Evolutionary conservation across 371 early-diverging fungal species (phyloP).

Genomic region (Chytridium lagenaria): DNA sequence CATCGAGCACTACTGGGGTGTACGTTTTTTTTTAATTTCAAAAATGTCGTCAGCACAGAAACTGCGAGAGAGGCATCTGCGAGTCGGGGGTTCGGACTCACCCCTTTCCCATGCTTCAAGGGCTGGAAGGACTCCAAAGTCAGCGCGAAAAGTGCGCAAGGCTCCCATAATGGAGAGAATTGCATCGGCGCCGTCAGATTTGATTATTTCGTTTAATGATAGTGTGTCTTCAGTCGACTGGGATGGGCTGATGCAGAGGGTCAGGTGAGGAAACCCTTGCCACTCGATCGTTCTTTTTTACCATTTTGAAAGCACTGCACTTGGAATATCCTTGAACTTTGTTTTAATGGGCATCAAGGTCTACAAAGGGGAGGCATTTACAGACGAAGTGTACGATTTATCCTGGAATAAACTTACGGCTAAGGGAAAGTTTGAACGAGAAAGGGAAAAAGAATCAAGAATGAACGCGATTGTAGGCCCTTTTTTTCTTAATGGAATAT

Average conservation of each 20-base stretch:
- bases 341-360: constrained; percentile 23
- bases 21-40: too few species aligned
- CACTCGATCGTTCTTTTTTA: background rate
- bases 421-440: too few species aligned
- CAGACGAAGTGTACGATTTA: constrained; percentile 20
- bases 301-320: background rate
- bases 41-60: too few species aligned
- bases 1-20: too few species aligned
- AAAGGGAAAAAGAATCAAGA: background rate
- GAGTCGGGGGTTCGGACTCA: background rate
- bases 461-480: background rate
- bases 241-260: background rate
- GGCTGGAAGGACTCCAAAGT: background rate
- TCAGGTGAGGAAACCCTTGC: background rate
- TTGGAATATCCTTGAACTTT: constrained; percentile 19
- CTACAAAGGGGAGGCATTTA: constrained; percentile 25
- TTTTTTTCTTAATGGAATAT: too few species aligned
- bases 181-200: constrained; percentile 12
- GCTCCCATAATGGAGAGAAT: constrained; percentile 21
- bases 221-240: background rate
- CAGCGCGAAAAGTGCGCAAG: constrained; percentile 8
- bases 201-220: constrained; percentile 1
- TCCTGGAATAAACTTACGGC: too few species aligned
- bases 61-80: background rate
- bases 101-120: background rate